Evolutionary conservation across 2,329 filamentous ascomycete genomes (phyloP), one percentile per base, ranked within the genome.

Genomic region (Venturia effusa): DNA sequence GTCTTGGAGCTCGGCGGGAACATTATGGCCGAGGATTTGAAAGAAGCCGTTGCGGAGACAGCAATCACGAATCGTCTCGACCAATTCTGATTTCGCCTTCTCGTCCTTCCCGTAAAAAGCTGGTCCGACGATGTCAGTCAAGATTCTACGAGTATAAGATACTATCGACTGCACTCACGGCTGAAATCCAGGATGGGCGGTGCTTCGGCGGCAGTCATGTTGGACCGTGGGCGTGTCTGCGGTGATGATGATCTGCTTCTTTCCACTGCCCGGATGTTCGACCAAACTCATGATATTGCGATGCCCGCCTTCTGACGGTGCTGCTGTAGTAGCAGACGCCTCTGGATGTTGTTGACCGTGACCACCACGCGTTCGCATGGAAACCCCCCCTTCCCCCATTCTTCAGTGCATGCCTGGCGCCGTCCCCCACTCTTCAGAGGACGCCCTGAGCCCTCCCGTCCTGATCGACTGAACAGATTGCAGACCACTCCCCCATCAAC

Each of bases 41-140:
- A 79, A 80, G 69, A 80, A 80, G 24, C 78, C 78, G 69, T 73
- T 73, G 65, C 72, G 68, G 19, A 71, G 64, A 64, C 73, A 74
- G 64, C 70, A 72, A 24, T 70, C 67, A 22, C 69, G 67, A 17
- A 74, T 69, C 45, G 71, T 65, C 1, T 69, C 67, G 37, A 73
- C 69, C 6, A 74, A 67, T 41, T 70, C 67, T 51, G 69, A 60
- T 54, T 71, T 72, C 32, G 67, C 67, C 8, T 66, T 43, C 0
- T 67, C 59, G 64, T 74, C 68, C 10, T 62, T 66, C 37, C 66
- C 64, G 63, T 73, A 72, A 66, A 73, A 73, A 1, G 68, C 71
- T 71, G 2, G 55, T 37, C 8, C 19, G n/a, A 22, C 6, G 8
- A 5, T 45, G 19, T 45, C 5, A 5, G 17, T 27, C 59, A 41